These are phyloP conservation scores for Lathyrus aphaca DNA, from an alignment of 306 rosid species.

Conservation along the genomic window DNA sequence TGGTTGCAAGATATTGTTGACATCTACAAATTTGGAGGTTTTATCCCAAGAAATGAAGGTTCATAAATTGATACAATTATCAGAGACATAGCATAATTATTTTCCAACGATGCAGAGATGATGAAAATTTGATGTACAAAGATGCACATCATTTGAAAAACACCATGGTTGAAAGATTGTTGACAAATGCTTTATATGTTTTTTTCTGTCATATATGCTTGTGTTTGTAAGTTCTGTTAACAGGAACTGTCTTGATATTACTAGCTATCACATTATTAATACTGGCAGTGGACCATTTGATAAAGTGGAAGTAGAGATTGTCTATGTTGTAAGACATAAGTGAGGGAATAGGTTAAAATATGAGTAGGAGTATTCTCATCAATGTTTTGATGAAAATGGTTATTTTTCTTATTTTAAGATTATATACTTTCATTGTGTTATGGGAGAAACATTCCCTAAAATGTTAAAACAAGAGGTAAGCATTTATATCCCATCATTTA, in stretches of 20 bases:
- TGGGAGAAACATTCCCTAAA: not conserved
- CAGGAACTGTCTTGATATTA: not conserved
- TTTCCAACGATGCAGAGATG: not conserved
- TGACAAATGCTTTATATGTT: not conserved
- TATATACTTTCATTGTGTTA: not conserved
- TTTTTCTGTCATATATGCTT: not conserved
- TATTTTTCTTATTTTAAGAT: not conserved
- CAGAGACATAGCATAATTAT: not conserved
- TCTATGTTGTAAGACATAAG: not conserved
- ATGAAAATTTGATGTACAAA: not conserved
- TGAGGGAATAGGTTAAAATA: not conserved
- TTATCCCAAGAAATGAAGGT: not conserved
- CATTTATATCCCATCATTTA: too few species aligned
- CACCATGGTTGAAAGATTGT: not conserved
- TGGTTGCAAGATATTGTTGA: slow-evolving; percentile 14
- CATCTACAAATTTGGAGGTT: not conserved
- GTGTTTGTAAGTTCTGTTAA: not conserved
- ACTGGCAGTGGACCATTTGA: not conserved
- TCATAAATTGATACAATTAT: slow-evolving; percentile 6
- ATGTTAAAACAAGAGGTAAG: not conserved
- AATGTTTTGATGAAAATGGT: not conserved
- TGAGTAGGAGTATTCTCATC: not conserved
- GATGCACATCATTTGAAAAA: not conserved
- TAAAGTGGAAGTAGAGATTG: too few species aligned
- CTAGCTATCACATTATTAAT: not conserved